These are phyloP conservation scores for Bondarzewia mesenterica DNA, from an alignment of 1,284 basidiomycete species.

Conservation along the genomic window DNA sequence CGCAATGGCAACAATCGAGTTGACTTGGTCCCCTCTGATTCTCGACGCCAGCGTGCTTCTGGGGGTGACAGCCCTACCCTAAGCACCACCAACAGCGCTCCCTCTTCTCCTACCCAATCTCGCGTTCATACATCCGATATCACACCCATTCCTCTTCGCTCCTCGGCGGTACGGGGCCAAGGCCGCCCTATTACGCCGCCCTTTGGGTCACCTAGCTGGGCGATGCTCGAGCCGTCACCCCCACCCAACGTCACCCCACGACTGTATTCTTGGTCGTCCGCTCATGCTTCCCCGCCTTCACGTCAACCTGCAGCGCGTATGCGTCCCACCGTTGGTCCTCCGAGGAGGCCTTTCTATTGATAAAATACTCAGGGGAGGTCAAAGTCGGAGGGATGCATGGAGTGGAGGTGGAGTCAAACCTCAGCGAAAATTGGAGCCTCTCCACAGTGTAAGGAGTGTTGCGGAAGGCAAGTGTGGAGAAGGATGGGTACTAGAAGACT, in stretches of 20 bases:
- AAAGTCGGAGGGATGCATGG: no score
- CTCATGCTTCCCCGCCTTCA: not conserved
- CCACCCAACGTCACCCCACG: constrained; percentile 12
- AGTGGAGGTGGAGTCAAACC: no score
- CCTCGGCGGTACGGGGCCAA: constrained; percentile 8
- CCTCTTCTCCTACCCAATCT: constrained; percentile 1
- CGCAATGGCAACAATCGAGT: not conserved
- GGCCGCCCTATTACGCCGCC: no score
- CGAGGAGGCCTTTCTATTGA: not conserved
- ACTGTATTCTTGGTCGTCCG: constrained; percentile 1
- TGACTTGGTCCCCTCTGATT: not conserved
- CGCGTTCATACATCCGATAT: constrained; percentile 13
- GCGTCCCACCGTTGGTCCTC: not conserved
- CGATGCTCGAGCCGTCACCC: constrained; percentile 7
- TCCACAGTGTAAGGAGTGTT: no score
- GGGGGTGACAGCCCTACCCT: not conserved
- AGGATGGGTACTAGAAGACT: no score
- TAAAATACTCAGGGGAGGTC: no score
- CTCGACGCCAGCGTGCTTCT: not conserved
- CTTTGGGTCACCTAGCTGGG: no score
- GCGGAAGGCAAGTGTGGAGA: no score
- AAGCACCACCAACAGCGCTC: not conserved
- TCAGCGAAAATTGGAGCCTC: no score
- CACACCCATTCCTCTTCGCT: constrained; percentile 13
- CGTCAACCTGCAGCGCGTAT: not conserved